Base-by-base conservation (phyloP, 2,329 filamentous ascomycete genomes). In the Diaporthe australafricana region DNA sequence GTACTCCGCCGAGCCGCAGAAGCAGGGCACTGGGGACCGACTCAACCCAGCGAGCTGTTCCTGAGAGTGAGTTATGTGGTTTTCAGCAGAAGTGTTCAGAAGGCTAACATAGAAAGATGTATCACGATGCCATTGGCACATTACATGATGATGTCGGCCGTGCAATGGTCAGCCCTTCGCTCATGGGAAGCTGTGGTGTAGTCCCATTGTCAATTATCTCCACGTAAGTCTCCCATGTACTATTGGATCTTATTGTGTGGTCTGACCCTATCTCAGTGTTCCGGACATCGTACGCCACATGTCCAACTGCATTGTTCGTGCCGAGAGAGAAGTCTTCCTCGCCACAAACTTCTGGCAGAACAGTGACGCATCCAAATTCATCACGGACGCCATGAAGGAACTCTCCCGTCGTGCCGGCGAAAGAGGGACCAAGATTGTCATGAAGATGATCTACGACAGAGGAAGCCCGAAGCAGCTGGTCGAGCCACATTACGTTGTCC, bases 341-440 rank as follows among this genome's bases (percentile, higher is more conserved):
- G 91, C 91, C 0, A 95, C 93, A 0, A 94, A 94, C 76, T 94
- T 90, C 77, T 95, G 93, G 93, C 88, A 91, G 72, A 86, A 90
- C 52, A 92, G 92, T 0, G 86, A 91, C 11, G 92, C 93, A 0
- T 91, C 91, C 52, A 87, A 84, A 6, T 87, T 93, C 63, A 87
- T 95, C 53, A 92, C 89, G 4, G 87, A 93, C 77, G 91, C 91
- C 0, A 84, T 96, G 62, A 85, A 85, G 22, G 93, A 95, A 79
- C 86, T 95, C 0, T 93, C 93, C 0, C 85, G 82, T 45, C 87
- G 92, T 30, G 91, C 90, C 0, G 90, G 89, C 0, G 83, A 84
- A 65, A 83, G 89, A 27, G 88, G 88, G 0, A 79, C 83, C 20
- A 88, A 85, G 68, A 85, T 93, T 0, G 86, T 93, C 0, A 87